phyloP scores from a whole-genome alignment of 768 basidiomycete genomes.

The Podaxis pistillaris region DNA sequence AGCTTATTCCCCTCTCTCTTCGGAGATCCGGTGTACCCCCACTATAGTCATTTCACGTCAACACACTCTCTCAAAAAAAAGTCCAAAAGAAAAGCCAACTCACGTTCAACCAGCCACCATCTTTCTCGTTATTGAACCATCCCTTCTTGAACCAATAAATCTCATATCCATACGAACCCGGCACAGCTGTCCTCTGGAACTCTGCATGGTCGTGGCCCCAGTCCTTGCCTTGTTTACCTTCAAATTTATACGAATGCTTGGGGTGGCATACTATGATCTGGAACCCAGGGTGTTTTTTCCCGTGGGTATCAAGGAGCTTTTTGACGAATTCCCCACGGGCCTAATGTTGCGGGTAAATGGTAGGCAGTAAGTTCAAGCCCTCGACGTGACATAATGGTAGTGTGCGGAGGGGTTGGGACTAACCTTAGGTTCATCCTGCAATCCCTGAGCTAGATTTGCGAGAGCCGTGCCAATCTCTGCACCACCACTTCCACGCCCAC shows the following conservation, averaged over 20 bases:
- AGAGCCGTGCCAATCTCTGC: background rate
- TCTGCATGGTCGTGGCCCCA: constrained; percentile 16
- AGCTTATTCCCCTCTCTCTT: background rate
- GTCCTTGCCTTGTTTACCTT: constrained; percentile 14
- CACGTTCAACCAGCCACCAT: constrained; percentile 26
- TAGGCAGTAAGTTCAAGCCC: background rate
- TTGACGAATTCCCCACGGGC: background rate
- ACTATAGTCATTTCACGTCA: background rate
- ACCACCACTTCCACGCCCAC: background rate
- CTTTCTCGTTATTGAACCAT: constrained; percentile 18
- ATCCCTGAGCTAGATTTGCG: background rate
- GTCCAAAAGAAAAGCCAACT: background rate
- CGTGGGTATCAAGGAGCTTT: background rate
- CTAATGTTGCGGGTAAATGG: background rate
- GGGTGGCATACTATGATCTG: constrained; percentile 11
- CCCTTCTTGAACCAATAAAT: constrained; percentile 25
- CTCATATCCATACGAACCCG: constrained; percentile 18
- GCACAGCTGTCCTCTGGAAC: background rate
- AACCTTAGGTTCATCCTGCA: background rate
- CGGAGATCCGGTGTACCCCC: background rate
- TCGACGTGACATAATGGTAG: background rate
- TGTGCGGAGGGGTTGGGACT: background rate
- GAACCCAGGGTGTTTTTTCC: background rate
- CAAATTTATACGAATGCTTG: constrained; percentile 11
- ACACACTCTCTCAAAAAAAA: background rate